Evolutionary conservation across 2,329 filamentous ascomycete genomes (phyloP).

Genomic region (Arthroderma sp.): DNA sequence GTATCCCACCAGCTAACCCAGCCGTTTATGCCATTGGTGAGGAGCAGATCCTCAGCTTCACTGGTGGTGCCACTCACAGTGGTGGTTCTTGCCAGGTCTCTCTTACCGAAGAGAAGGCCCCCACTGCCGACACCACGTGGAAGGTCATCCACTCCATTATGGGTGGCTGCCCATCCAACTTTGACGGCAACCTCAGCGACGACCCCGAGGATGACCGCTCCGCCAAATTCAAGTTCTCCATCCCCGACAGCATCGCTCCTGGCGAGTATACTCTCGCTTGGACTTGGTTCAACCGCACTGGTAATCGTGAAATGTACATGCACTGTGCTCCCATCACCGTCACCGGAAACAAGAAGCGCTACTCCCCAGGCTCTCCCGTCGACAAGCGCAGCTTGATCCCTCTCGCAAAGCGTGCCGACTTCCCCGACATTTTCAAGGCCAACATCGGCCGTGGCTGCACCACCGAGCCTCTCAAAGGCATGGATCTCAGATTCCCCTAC

Average conservation of each 20-base stretch:
- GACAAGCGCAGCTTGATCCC: conserved; percentile 12
- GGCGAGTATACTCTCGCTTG: conserved; percentile 75
- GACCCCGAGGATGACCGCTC: conserved; percentile 34
- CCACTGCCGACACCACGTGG: conserved; percentile 56
- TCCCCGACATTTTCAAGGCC: conserved; percentile 64
- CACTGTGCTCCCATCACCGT: conserved; percentile 73
- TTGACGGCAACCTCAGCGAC: conserved; percentile 44
- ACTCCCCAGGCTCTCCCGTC: conserved; percentile 15
- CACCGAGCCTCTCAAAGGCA: conserved; percentile 43
- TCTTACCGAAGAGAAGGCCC: conserved; percentile 62
- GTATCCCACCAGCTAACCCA: conserved; percentile 32
- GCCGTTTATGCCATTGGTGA: conserved; percentile 50
- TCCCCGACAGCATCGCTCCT: conserved; percentile 57
- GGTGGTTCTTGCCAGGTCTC: conserved; percentile 87
- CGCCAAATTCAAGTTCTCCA: conserved; percentile 52
- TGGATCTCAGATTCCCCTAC: conserved; percentile 54
- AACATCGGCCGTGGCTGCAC: conserved; percentile 45
- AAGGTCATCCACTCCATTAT: conserved; percentile 82
- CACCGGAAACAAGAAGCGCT: conserved; percentile 31
- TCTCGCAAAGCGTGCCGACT: conserved; percentile 42
- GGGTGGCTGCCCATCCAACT: conserved; percentile 65
- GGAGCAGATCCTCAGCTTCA: conserved; percentile 48
- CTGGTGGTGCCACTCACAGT: conserved; percentile 65
- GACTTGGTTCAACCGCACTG: conserved; percentile 89
- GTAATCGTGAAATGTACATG: conserved; percentile 97